These are phyloP conservation scores for Bacterosira constricta DNA, from an alignment of 108 stramenopile genomes.

Conservation along the genomic window DNA sequence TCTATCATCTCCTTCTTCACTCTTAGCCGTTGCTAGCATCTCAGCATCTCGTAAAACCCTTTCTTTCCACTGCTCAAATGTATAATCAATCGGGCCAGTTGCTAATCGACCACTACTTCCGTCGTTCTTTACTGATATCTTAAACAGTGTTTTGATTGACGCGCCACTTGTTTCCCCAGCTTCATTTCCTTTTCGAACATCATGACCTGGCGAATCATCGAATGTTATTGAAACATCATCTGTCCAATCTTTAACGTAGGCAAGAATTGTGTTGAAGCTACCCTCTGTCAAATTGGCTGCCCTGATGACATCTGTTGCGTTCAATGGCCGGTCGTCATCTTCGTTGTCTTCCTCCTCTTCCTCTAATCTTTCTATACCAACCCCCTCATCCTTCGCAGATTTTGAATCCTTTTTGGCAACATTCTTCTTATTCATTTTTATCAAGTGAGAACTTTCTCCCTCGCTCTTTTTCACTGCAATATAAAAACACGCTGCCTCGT, in stretches of 20 bases:
- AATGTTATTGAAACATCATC: constrained; percentile 11
- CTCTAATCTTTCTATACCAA: constrained; percentile 1
- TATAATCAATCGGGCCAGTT: neutral
- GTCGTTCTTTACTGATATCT: neutral
- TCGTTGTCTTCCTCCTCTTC: constrained; percentile 33
- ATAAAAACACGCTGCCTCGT: constrained; percentile 73
- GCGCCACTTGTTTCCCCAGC: neutral
- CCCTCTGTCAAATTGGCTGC: constrained; percentile 39
- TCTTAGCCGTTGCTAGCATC: neutral
- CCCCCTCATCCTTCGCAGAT: neutral
- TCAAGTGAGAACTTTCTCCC: constrained; percentile 9
- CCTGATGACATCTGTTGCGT: constrained; percentile 26
- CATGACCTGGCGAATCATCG: neutral
- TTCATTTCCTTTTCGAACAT: neutral
- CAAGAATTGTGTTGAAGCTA: constrained; percentile 28
- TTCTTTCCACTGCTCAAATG: constrained; percentile 35
- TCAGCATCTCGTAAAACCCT: constrained; percentile 14
- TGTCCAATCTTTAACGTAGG: constrained; percentile 6
- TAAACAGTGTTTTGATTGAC: neutral
- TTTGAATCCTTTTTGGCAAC: constrained; percentile 3
- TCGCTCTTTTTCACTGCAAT: constrained; percentile 48
- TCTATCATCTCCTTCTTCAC: neutral
- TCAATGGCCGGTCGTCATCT: constrained; percentile 30
- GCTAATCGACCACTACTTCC: neutral
- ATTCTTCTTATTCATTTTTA: constrained; percentile 5